A percentile compares a stretch with the other conserved stretches of the same genome.
These are phyloP conservation scores for Epichloe baconii DNA, from an alignment of 2,329 filamentous ascomycete species.

Conservation along the genomic window DNA sequence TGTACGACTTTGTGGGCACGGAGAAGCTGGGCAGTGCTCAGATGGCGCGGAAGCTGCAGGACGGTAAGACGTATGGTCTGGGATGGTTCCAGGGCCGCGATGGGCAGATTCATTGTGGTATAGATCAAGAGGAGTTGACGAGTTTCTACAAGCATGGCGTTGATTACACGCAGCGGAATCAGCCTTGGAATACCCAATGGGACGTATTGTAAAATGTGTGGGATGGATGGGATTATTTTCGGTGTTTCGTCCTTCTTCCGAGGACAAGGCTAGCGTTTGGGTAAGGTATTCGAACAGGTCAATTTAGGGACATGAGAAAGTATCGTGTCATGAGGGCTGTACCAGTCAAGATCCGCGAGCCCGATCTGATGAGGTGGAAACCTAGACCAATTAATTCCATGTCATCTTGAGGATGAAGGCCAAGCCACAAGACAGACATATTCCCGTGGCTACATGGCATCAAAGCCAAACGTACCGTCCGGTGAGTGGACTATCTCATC, in stretches of 20 bases:
- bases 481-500: too few relatives aligned
- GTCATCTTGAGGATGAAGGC: too few relatives aligned
- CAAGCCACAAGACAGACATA: too few relatives aligned
- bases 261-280: background rate
- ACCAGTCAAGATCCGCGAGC: too few relatives aligned
- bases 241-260: background rate
- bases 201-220: conserved; percentile 17
- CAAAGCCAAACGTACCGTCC: too few relatives aligned
- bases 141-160: conserved; percentile 52
- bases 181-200: conserved; percentile 37
- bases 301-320: too few relatives aligned
- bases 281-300: too few relatives aligned
- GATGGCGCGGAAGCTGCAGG: conserved; percentile 49
- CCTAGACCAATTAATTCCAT: too few relatives aligned
- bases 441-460: too few relatives aligned
- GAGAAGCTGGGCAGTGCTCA: conserved; percentile 45
- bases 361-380: too few relatives aligned
- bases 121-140: conserved; percentile 63
- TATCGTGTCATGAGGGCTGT: too few relatives aligned
- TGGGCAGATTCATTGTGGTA: conserved; percentile 59
- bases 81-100: conserved; percentile 68
- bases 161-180: conserved; percentile 33
- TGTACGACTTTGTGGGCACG: conserved; percentile 61
- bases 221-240: background rate
- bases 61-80: conserved; percentile 54